Percentiles rank a stretch among this genome's conserved stretches.
Evolutionary conservation across 2,329 filamentous ascomycete genomes (phyloP).

Genomic region (Knufia petricola): DNA sequence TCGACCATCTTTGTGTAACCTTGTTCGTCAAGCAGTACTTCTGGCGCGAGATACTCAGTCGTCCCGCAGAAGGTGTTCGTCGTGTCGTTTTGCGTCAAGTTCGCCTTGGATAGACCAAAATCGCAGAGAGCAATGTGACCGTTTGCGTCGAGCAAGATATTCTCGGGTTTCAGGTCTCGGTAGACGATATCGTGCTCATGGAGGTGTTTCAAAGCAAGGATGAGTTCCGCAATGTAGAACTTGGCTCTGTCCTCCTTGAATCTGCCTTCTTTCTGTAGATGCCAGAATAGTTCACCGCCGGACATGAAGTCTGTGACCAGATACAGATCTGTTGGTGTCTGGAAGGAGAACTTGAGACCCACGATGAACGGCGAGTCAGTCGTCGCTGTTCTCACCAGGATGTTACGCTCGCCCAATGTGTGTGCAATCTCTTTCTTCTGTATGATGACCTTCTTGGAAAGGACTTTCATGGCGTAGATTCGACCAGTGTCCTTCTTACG

Average conservation of each 20-base stretch:
- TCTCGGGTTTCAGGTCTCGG: conserved; percentile 93
- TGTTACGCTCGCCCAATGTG: conserved; percentile 93
- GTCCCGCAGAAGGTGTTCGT: conserved; percentile 99
- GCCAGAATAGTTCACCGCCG: conserved; percentile 96
- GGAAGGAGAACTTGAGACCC: conserved; percentile 95
- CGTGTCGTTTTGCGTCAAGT: conserved; percentile 91
- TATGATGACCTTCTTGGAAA: conserved; percentile 99
- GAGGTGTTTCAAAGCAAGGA: conserved; percentile 85
- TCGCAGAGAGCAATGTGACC: conserved; percentile 97
- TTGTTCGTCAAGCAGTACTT: conserved; percentile 88
- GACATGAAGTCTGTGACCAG: conserved; percentile 99
- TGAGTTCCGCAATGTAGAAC: conserved; percentile 97
- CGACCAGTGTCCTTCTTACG: conserved; percentile 91
- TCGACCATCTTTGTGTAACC: conserved; percentile 99
- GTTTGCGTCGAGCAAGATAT: conserved; percentile 92
- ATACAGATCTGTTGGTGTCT: conserved; percentile 91
- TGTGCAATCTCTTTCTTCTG: conserved; percentile 99
- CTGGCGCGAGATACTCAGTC: conserved; percentile 91
- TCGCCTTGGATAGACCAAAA: conserved; percentile 94
- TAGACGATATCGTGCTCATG: conserved; percentile 98
- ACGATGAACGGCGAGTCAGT: conserved; percentile 96
- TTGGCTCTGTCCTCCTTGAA: conserved; percentile 93
- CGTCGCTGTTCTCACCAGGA: conserved; percentile 89
- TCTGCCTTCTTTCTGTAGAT: conserved; percentile 90
- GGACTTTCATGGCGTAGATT: conserved; percentile 98